These are phyloP conservation scores for Balamuthia mandrillaris DNA, from an alignment of 208 protist genomes.

Conservation along the genomic window DNA sequence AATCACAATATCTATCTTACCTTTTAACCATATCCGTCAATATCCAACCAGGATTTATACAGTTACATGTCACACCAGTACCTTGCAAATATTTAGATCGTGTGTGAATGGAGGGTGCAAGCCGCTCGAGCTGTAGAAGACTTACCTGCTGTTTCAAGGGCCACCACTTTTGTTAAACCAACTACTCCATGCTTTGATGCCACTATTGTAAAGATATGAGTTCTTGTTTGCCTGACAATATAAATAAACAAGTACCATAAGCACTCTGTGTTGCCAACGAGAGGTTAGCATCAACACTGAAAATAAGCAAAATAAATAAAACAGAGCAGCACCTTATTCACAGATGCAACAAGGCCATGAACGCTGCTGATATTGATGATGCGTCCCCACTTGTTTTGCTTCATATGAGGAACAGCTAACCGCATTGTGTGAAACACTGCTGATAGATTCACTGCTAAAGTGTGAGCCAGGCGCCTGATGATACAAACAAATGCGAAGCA, in stretches of 20 bases:
- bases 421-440: slow-evolving; percentile 30
- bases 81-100: background rate
- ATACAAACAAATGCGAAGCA: too few species aligned
- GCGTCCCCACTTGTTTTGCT: slow-evolving; percentile 6
- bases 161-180: slow-evolving; percentile 2
- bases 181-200: slow-evolving; percentile 35
- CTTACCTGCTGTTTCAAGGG: background rate
- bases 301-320: background rate
- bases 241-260: background rate
- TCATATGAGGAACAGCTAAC: background rate
- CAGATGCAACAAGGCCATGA: background rate
- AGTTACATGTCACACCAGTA: slow-evolving; percentile 18
- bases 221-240: background rate
- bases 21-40: slow-evolving; percentile 24
- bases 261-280: background rate
- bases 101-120: background rate
- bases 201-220: background rate
- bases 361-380: slow-evolving; percentile 38
- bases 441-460: slow-evolving; percentile 2
- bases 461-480: too few species aligned
- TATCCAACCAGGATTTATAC: slow-evolving; percentile 34
- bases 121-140: background rate
- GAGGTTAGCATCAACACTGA: background rate
- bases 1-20: background rate
- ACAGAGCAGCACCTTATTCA: background rate